Evolutionary conservation across 768 basidiomycete species (phyloP).

Genomic region (Suillus tomentosus): DNA sequence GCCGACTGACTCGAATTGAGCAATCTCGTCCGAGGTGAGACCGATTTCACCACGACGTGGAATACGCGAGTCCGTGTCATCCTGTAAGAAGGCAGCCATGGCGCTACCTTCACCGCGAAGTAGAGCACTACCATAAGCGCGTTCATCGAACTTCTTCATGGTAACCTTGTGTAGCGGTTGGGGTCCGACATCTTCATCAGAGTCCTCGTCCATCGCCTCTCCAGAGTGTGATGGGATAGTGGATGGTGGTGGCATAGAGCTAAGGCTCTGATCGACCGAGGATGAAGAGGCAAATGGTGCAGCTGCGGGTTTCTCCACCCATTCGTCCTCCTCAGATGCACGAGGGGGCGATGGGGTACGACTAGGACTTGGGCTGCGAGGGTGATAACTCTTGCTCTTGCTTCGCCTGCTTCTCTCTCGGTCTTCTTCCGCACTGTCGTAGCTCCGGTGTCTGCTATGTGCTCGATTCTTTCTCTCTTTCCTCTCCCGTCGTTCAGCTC

Average conservation of each 20-base stretch:
- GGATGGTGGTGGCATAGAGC: slow-evolving; percentile 26
- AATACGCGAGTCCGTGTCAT: slow-evolving; percentile 82
- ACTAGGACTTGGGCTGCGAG: slow-evolving; percentile 35
- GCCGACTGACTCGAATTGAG: slow-evolving; percentile 81
- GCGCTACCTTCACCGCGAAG: slow-evolving; percentile 95
- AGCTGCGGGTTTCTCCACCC: slow-evolving; percentile 61
- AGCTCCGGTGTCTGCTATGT: slow-evolving; percentile 31
- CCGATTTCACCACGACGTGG: slow-evolving; percentile 99
- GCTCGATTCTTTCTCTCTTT: slow-evolving; percentile 37
- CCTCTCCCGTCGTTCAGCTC: slow-evolving; percentile 43
- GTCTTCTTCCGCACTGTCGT: slow-evolving; percentile 41
- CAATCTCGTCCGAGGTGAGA: slow-evolving; percentile 85
- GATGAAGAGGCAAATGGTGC: slow-evolving; percentile 29
- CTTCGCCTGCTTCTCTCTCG: slow-evolving; percentile 35
- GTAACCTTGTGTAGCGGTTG: slow-evolving; percentile 53
- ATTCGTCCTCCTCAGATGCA: slow-evolving; percentile 52
- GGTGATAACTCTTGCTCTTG: slow-evolving; percentile 35
- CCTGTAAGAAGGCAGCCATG: slow-evolving; percentile 95
- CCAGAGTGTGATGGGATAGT: slow-evolving; percentile 21
- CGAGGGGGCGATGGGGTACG: slow-evolving; percentile 32
- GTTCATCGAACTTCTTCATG: slow-evolving; percentile 68
- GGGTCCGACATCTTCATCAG: slow-evolving; percentile 79
- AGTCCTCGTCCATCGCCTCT: slow-evolving; percentile 40
- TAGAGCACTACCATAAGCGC: slow-evolving; percentile 87
- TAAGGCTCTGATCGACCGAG: slow-evolving; percentile 17